These are phyloP conservation scores for Stemphylium vesicarium DNA, from an alignment of 2,329 filamentous ascomycete species.

Conservation along the genomic window DNA sequence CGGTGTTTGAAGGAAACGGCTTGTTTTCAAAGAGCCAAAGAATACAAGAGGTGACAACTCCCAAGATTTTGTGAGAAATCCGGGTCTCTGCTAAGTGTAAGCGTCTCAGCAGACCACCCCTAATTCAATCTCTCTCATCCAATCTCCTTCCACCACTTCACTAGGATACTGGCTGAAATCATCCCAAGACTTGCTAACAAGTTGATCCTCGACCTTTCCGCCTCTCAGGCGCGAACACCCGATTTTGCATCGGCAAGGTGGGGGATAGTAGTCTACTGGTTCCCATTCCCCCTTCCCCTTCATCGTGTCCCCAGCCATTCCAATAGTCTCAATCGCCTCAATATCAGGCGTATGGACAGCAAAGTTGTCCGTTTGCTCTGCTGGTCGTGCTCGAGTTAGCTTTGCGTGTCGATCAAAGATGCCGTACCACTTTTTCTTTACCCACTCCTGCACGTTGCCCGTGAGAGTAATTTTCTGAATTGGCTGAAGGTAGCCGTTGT, in stretches of 20 bases:
- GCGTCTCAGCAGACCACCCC: neutral
- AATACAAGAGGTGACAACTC: too few relatives aligned
- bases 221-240: neutral
- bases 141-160: neutral
- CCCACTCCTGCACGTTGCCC: conserved; percentile 24
- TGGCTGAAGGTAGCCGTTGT: neutral
- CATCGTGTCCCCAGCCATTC: neutral
- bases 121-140: neutral
- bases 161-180: neutral
- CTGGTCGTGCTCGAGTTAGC: neutral
- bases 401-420: conserved; percentile 5
- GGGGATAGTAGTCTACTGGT: neutral
- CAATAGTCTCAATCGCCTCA: neutral
- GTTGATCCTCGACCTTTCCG: neutral
- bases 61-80: too few relatives aligned
- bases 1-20: too few relatives aligned
- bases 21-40: too few relatives aligned
- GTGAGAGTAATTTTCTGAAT: neutral
- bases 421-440: conserved; percentile 21
- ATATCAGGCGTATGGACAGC: neutral
- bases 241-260: neutral
- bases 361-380: neutral
- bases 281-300: neutral
- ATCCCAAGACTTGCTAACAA: neutral
- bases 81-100: too few relatives aligned